Percentiles rank a stretch among this genome's conserved stretches.
phyloP scores from a whole-genome alignment of 768 basidiomycete genomes.

The Multifurca ochricompacta region DNA sequence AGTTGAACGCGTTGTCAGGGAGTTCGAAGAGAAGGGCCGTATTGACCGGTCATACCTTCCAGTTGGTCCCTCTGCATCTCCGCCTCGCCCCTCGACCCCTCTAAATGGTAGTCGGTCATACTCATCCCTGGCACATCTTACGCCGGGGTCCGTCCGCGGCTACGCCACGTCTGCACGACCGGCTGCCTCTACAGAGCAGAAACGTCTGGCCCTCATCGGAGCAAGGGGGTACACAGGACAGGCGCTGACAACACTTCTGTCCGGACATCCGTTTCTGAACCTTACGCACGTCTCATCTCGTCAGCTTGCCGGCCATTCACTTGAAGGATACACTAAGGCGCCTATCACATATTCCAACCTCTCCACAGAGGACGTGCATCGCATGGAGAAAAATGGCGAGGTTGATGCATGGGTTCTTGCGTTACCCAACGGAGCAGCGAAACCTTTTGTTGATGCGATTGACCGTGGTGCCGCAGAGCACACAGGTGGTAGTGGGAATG shows the following conservation, averaged over 20 bases:
- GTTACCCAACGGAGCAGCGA: slow-evolving; percentile 93
- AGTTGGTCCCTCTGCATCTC: slow-evolving; percentile 65
- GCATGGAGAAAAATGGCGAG: slow-evolving; percentile 81
- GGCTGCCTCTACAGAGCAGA: slow-evolving; percentile 52
- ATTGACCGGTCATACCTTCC: slow-evolving; percentile 89
- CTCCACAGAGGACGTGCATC: slow-evolving; percentile 66
- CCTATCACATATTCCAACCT: slow-evolving; percentile 74
- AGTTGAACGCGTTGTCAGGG: slow-evolving; percentile 78
- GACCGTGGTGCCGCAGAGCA: slow-evolving; percentile 64
- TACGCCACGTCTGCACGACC: slow-evolving; percentile 61
- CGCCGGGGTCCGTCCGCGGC: slow-evolving; percentile 52
- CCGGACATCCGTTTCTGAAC: slow-evolving; percentile 79
- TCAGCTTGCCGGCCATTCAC: slow-evolving; percentile 74
- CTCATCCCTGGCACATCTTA: slow-evolving; percentile 48
- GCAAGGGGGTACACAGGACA: slow-evolving; percentile 96
- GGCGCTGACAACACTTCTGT: slow-evolving; percentile 79
- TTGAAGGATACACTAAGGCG: slow-evolving; percentile 77
- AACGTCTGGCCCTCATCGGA: slow-evolving; percentile 90
- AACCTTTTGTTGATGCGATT: slow-evolving; percentile 93
- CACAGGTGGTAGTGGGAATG: slow-evolving; percentile 29
- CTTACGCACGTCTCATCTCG: slow-evolving; percentile 96
- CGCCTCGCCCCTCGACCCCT: slow-evolving; percentile 36
- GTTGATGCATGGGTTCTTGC: slow-evolving; percentile 99
- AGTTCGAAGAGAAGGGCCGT: slow-evolving; percentile 60
- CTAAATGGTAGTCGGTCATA: slow-evolving; percentile 43